phyloP scores from a whole-genome alignment of 768 basidiomycete genomes.

The Phlebiopsis gigantea region DNA sequence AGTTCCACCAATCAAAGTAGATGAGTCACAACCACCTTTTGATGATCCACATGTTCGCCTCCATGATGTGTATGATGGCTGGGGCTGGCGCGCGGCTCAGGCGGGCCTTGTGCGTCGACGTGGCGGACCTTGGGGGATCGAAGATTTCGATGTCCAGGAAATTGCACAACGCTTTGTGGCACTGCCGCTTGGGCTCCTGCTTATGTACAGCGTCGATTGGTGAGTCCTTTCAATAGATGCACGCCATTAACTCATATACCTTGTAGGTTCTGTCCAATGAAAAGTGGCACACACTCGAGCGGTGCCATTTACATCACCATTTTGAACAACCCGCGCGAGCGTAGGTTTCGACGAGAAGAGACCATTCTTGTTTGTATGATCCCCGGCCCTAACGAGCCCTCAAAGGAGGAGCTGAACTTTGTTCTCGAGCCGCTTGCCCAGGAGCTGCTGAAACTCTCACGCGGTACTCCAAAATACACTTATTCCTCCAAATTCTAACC shows the following conservation, averaged over 20 bases:
- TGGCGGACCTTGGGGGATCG: conserved; percentile 13
- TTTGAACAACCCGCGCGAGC: conserved; percentile 19
- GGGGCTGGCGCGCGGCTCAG: conserved; percentile 21
- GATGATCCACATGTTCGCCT: conserved; percentile 12
- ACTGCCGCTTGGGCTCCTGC: conserved; percentile 17
- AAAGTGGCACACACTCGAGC: conserved; percentile 13
- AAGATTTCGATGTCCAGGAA: conserved; percentile 20
- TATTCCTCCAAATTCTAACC: not conserved
- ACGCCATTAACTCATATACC: not conserved
- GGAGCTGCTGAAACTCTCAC: conserved; percentile 8
- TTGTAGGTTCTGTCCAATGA: conserved; percentile 20
- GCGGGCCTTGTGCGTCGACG: conserved; percentile 19
- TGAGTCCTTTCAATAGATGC: not conserved
- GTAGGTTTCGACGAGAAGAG: conserved; percentile 19
- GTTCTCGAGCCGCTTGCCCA: conserved; percentile 12
- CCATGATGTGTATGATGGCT: conserved; percentile 23
- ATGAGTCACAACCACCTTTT: conserved; percentile 11
- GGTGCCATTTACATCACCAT: conserved; percentile 23
- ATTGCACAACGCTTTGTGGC: conserved; percentile 20
- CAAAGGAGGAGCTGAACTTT: conserved; percentile 12
- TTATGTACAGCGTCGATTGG: conserved; percentile 18
- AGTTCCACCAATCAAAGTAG: conserved; percentile 7
- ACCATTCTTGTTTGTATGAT: conserved; percentile 19
- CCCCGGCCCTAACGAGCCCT: conserved; percentile 22
- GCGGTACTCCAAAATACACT: conserved; percentile 8